These are phyloP conservation scores for Pythium sukuiense DNA, from an alignment of 352 stramenopile genomes.

Conservation along the genomic window DNA sequence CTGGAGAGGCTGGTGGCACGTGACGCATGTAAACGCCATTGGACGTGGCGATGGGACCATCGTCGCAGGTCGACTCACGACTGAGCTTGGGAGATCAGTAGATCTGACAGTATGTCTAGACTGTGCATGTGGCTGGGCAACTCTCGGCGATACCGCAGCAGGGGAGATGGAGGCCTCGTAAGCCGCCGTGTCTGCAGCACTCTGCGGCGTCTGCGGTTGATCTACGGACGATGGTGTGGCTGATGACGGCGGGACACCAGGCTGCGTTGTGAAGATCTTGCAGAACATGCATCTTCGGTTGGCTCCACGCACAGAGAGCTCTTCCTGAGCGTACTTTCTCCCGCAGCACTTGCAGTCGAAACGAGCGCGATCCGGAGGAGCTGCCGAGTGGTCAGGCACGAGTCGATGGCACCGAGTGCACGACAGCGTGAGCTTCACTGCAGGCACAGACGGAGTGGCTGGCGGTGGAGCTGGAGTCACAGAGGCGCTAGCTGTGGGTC, in stretches of 20 bases:
- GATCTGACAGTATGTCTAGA: not conserved
- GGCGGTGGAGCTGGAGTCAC: not conserved
- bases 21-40: not conserved
- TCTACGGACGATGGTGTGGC: not conserved
- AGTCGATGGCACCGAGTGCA: conserved; percentile 13
- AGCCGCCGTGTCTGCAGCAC: not conserved
- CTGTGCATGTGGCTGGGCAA: not conserved
- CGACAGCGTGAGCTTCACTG: not conserved
- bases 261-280: not conserved
- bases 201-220: not conserved
- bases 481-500: not conserved
- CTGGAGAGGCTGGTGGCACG: not conserved
- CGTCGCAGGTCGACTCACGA: not conserved
- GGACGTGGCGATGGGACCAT: not conserved
- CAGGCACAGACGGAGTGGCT: not conserved
- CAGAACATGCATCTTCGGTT: conserved; percentile 9
- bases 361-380: not conserved
- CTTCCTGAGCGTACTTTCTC: not conserved
- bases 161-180: not conserved
- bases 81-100: not conserved
- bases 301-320: conserved; percentile 5
- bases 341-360: conserved; percentile 16
- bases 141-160: not conserved
- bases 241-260: not conserved
- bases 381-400: not conserved